Evolutionary conservation across 352 stramenopile species (phyloP), one percentile per base, ranked within the genome.

Genomic region (Globisporangium alternatum): DNA sequence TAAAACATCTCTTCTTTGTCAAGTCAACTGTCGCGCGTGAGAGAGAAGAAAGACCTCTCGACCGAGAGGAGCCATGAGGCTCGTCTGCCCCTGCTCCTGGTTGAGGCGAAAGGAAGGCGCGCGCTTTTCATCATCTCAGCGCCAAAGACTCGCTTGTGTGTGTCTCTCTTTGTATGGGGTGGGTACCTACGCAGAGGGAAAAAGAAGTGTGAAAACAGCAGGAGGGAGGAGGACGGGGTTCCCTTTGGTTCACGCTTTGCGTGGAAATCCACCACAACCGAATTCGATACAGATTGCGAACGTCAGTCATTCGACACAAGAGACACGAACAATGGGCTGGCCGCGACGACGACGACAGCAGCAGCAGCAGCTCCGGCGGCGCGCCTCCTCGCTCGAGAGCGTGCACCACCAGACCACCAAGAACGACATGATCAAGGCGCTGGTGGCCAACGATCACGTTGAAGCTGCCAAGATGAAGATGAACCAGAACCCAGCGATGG

Each of bases 331-430:
- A 15, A 68, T 68, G 63, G 63, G 63, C 39, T 64, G 63, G 63
- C 45, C 63, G 22, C 63, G 63, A 58, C 48, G 63, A 56, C 56
- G 63, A 47, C 63, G 63, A 39, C 56, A 63, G 17, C 63, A 64
- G 63, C 63, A 68, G 63, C 63, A 68, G 57, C 63, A 60, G n/a
- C 55, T 68, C 37, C 63, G 63, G 8, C 63, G 63, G 19, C 63
- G 52, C 30, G 47, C 57, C 19, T 43, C 56, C 47, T 47, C 15
- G 41, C 41, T 47, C 41, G 41, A 47, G 41, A 47, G 41, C 15
- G 15, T 47, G 35, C 47, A 33, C 30, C 28, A 19, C 31, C 28
- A 10, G 51, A 6, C 48, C 35, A 28, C 25, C 19, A 22, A 48
- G 31, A 19, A 37, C 57, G 33, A 63, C 39, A 31, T 22, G 8